Evolutionary conservation across 2,329 filamentous ascomycete genomes (phyloP), one percentile per base, ranked within the genome.

Genomic region (Pseudocercospora musae): DNA sequence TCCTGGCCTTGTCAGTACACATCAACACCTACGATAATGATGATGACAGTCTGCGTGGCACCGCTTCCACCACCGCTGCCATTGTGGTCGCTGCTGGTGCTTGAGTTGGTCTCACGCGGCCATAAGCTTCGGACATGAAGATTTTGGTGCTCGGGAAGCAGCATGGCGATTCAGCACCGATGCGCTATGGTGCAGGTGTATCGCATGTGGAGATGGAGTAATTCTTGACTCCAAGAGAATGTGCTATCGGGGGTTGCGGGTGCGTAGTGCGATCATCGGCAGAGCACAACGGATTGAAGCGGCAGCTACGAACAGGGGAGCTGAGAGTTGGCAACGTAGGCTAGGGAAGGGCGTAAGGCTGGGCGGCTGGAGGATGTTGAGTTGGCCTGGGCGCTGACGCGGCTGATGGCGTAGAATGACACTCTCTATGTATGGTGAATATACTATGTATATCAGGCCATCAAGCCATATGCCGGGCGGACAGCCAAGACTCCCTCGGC

Each of bases 141-240:
- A n/a, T 53, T n/a, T 15, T 29, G 46, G 46, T 52, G 33, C 49
- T 46, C 46, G 58, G 62, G 63, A 52, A 65, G 65, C 60, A 67
- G 65, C 65, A 67, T 67, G 59, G 57, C 62, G 60, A 57, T 59
- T 58, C 63, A 58, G 60, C 65, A 65, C 42, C 58, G 49, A 58
- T 59, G 61, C 58, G 61, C 58, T 57, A 58, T 49, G 31, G 23
- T 53, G 31, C 56, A 21, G 15, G 58, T 56, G 48, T 60, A 60
- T 64, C 25, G 62, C 64, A 64, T 66, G 57, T 33, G 42, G 46
- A 27, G 48, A 25, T 54, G 33, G 49, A 40, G 20, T 23, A 49
- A 50, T 29, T 11, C 33, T 49, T 44, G 25, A 25, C 48, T 49
- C 29, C 52, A 48, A 62, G 6, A 29, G 44, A 31, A 52, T 21